phyloP scores from a whole-genome alignment of 805 yeast genomes.

The Candida schatavii region DNA sequence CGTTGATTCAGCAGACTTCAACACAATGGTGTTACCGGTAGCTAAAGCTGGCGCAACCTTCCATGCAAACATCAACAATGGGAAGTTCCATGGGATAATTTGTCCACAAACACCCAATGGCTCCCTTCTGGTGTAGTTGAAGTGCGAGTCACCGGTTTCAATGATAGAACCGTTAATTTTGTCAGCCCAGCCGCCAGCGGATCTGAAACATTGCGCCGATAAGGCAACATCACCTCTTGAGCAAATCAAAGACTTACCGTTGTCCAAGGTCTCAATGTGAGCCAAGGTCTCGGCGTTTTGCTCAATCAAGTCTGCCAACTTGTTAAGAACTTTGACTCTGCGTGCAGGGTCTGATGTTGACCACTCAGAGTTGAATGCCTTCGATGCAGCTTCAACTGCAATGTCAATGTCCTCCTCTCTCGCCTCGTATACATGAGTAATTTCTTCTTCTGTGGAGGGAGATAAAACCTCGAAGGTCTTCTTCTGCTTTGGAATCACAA shows the following conservation, averaged over 20 bases:
- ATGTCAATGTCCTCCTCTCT: conserved; percentile 72
- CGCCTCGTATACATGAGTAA: conserved; percentile 71
- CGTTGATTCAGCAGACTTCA: conserved; percentile 90
- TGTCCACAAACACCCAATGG: conserved; percentile 96
- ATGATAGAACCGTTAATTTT: conserved; percentile 74
- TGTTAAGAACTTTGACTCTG: conserved; percentile 61
- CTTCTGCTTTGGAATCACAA: conserved; percentile 55
- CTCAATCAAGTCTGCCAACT: conserved; percentile 77
- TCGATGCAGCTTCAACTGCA: conserved; percentile 83
- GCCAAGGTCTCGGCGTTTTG: conserved; percentile 69
- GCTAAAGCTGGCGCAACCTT: conserved; percentile 91
- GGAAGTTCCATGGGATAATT: conserved; percentile 97
- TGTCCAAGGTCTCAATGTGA: conserved; percentile 79
- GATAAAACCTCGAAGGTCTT: conserved; percentile 60
- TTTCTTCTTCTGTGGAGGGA: conserved; percentile 70
- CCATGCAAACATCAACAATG: conserved; percentile 92
- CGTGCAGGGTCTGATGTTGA: conserved; percentile 62
- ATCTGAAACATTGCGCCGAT: conserved; percentile 67
- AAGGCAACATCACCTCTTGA: conserved; percentile 75
- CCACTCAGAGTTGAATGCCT: conserved; percentile 73
- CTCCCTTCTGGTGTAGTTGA: conserved; percentile 79
- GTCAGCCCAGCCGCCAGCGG: conserved; percentile 91
- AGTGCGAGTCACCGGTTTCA: conserved; percentile 71
- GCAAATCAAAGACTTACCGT: conserved; percentile 76
- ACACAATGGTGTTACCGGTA: conserved; percentile 82